phyloP scores from a whole-genome alignment of 331 rosid species.

The Phaseolus coccineus region DNA sequence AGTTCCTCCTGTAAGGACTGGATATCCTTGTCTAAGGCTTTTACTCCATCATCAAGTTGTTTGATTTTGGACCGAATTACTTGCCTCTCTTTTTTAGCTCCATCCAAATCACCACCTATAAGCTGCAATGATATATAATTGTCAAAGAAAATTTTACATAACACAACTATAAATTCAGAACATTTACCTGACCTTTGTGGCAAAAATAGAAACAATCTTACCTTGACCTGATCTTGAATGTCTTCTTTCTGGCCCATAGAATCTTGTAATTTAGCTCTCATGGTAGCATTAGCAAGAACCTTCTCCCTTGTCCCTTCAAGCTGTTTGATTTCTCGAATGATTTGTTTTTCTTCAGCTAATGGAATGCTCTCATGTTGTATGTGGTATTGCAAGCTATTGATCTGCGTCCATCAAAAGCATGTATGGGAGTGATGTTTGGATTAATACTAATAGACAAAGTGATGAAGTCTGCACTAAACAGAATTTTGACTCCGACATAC shows the following conservation, averaged over 20 bases:
- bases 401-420: conserved; percentile 59
- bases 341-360: conserved; percentile 79
- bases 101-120: conserved; percentile 77
- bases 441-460: conserved; percentile 17
- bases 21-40: conserved; percentile 67
- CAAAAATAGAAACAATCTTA: conserved; percentile 44
- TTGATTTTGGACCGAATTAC: conserved; percentile 74
- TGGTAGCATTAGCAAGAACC: conserved; percentile 78
- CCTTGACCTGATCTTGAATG: conserved; percentile 85
- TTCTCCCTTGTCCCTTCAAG: conserved; percentile 89
- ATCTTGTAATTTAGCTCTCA: conserved; percentile 79
- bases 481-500: conserved; percentile 55
- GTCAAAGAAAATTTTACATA: conserved; percentile 10
- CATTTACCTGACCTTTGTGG: background rate
- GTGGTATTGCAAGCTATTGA: conserved; percentile 69
- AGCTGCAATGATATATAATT: conserved; percentile 56
- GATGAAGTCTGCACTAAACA: conserved; percentile 34
- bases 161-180: conserved; percentile 17
- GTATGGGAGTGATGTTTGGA: background rate
- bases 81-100: conserved; percentile 81
- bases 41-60: conserved; percentile 73
- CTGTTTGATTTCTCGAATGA: conserved; percentile 81
- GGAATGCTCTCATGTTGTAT: conserved; percentile 95
- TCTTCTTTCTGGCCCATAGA: conserved; percentile 73
- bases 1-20: conserved; percentile 68